phyloP scores from a whole-genome alignment of 805 yeast species.

The Pichia rugopelliculosa region DNA sequence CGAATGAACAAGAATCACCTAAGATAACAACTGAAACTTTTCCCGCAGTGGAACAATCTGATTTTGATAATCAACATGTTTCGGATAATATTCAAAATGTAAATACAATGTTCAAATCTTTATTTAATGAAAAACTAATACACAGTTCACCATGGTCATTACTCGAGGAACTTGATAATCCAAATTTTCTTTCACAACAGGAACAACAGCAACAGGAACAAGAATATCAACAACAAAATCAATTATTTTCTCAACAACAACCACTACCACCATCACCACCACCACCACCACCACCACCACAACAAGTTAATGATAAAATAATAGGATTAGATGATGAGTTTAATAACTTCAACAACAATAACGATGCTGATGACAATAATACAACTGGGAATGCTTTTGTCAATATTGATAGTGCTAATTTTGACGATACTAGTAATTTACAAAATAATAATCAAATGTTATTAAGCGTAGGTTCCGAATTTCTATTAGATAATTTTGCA shows the following conservation, averaged over 20 bases:
- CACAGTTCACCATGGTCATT: constrained; percentile 14
- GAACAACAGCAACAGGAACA: background rate
- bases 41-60: background rate
- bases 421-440: background rate
- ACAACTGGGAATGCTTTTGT: background rate
- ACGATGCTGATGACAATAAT: too few relatives aligned
- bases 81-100: constrained; percentile 12
- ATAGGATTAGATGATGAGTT: background rate
- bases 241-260: background rate
- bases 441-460: background rate
- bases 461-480: background rate
- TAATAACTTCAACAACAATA: background rate
- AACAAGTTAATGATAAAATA: background rate
- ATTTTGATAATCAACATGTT: background rate
- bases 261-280: background rate
- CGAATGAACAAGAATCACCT: background rate
- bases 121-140: constrained; percentile 13
- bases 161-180: constrained; percentile 15
- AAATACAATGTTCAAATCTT: constrained; percentile 14
- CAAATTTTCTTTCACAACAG: background rate
- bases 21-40: background rate
- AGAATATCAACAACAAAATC: background rate
- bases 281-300: too few relatives aligned
- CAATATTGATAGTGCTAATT: background rate
- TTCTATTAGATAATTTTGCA: background rate